Base-by-base conservation (phyloP, 1,139 yeast genomes). In the Yamadazyma aaseri region DNA sequence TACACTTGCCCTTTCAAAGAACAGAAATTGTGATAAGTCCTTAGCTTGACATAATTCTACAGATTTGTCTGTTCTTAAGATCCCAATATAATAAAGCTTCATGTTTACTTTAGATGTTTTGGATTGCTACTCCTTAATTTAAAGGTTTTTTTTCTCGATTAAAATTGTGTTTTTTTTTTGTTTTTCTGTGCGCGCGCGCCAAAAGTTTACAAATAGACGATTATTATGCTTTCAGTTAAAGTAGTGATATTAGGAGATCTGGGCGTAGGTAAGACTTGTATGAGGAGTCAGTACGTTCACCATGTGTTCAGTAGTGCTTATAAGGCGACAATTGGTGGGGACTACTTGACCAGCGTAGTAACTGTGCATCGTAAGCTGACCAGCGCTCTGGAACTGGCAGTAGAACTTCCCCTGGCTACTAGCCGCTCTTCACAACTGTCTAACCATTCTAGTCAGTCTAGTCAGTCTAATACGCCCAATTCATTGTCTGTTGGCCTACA, bases 1-100 rank as follows among this genome's bases (percentile, higher is more conserved):
- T 18, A 82, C 89, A 42, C 78, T 77, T 40, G 73, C 65, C 48
- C 94, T 72, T 63, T 87, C 95, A 57, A 94, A 90, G 62, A 86
- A 94, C 27, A 95, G 81, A 62, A 90, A 92, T 50, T 82, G 84
- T 20, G 86, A 71, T 42, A 94, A 72, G 54, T 94, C 97, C 49
- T 85, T 79, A 21, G 92, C 90, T 22, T 84, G 73, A 10, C 89
- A 67, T 38, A 94, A 73, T 61, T 87, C 96, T 35, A 86, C 63
- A 12, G 94, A 77, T 54, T 82, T 82, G 24, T 76, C 78, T 46
- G 80, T 81, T 51, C 89, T 81, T 46, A 89, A 69, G 35, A 94
- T 75, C 34, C 97, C 97, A 45, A 92, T 81, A 63, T 89, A 89
- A 60, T 81, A 89, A 46, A 92, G 74, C 75, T 87, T 87, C 98